Evolutionary conservation across 352 stramenopile species (phyloP).

Genomic region (Globisporangium parvum): DNA sequence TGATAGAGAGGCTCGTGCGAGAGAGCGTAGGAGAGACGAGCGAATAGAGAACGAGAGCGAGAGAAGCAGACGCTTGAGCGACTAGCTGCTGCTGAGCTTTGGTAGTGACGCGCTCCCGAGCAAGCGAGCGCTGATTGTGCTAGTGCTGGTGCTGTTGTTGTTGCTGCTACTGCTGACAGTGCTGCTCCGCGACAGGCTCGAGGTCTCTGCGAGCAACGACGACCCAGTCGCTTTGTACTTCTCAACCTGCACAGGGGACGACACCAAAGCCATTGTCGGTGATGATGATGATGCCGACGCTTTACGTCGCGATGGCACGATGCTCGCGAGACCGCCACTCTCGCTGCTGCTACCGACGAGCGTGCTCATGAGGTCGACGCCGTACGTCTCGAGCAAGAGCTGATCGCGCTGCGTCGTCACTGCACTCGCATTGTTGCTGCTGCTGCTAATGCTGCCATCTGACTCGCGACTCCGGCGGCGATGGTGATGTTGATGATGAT

Average conservation of each 20-base stretch:
- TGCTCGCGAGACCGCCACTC: not conserved
- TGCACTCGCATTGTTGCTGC: conserved; percentile 18
- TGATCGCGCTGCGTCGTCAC: conserved; percentile 14
- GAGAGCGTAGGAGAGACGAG: no score
- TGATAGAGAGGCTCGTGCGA: not conserved
- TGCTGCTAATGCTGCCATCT: conserved; percentile 6
- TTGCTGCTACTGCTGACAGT: not conserved
- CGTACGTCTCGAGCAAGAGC: conserved; percentile 51
- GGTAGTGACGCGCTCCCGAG: conserved; percentile 10
- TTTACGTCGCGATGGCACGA: not conserved
- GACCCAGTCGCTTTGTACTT: not conserved
- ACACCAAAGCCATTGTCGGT: no score
- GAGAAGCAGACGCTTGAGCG: not conserved
- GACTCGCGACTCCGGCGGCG: conserved; percentile 4
- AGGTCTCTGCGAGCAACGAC: not conserved
- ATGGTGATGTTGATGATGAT: conserved; percentile 7
- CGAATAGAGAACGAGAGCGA: not conserved
- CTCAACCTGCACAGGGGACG: conserved; percentile 1
- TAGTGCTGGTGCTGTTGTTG: not conserved
- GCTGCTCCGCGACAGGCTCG: not conserved
- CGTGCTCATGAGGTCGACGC: conserved; percentile 46
- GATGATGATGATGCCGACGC: not conserved
- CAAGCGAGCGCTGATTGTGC: conserved; percentile 1
- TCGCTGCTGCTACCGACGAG: conserved; percentile 21
- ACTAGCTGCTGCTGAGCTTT: not conserved